phyloP scores from a whole-genome alignment of 1,284 basidiomycete species.

The Earliella scabrosa region DNA sequence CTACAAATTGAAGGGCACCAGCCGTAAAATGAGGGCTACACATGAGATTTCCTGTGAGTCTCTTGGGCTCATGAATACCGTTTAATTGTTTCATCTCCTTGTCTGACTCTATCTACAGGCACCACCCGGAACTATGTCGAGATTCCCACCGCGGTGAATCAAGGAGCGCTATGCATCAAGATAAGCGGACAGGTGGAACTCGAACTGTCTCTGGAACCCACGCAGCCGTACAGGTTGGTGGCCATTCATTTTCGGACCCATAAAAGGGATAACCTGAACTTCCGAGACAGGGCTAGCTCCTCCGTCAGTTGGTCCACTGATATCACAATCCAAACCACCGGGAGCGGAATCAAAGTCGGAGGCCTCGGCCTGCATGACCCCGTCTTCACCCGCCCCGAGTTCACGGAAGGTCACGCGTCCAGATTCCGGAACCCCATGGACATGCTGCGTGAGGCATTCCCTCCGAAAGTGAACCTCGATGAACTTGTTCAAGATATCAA shows the following conservation, averaged over 20 bases:
- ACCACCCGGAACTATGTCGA: constrained; percentile 35
- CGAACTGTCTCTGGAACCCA: constrained; percentile 27
- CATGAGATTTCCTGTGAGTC: constrained; percentile 33
- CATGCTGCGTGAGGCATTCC: constrained; percentile 20
- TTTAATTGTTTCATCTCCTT: background rate
- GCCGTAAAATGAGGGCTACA: constrained; percentile 26
- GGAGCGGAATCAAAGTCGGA: constrained; percentile 24
- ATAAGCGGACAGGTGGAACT: constrained; percentile 33
- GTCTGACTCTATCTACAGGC: constrained; percentile 21
- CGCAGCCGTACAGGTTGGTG: constrained; percentile 28
- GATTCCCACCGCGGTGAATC: constrained; percentile 32
- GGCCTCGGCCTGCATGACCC: constrained; percentile 23
- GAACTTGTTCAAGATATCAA: constrained; percentile 31
- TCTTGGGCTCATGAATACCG: background rate
- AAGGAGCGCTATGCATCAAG: constrained; percentile 32
- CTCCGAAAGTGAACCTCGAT: constrained; percentile 25
- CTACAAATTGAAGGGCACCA: constrained; percentile 32
- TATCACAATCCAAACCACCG: constrained; percentile 22
- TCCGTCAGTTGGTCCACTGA: constrained; percentile 27
- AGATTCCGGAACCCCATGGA: constrained; percentile 18
- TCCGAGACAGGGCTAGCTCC: constrained; percentile 26
- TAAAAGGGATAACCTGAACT: too few relatives aligned
- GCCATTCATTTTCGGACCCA: too few relatives aligned
- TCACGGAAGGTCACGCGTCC: constrained; percentile 9
- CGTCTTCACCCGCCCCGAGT: constrained; percentile 11